Evolutionary conservation across 345 rosid genomes (phyloP).

Genomic region (Eucalyptus cloeziana): DNA sequence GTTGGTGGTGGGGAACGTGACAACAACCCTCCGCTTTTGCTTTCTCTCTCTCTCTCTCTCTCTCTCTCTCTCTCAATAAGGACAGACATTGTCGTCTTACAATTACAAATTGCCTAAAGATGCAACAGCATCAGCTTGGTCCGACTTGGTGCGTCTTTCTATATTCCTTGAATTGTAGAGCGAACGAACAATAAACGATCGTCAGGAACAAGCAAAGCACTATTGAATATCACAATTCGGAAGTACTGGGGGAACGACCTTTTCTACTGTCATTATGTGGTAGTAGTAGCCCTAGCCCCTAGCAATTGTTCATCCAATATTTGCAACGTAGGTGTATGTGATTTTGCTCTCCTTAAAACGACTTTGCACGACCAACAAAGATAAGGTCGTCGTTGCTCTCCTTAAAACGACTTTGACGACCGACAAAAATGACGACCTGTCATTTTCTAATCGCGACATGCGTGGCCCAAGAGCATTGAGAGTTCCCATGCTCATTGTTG

Average conservation of each 20-base stretch:
- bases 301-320: not conserved
- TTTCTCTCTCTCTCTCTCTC: no score
- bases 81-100: not conserved
- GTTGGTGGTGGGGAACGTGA: conserved; percentile 2
- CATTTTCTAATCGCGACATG: not conserved
- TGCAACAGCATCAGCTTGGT: not conserved
- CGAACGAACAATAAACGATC: not conserved
- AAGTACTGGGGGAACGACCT: not conserved
- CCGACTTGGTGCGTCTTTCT: not conserved
- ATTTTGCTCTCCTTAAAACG: not conserved
- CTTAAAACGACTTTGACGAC: not conserved
- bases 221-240: not conserved
- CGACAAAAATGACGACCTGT: not conserved
- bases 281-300: not conserved
- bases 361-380: not conserved
- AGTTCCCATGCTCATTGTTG: not conserved
- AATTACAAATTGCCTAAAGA: not conserved
- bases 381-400: not conserved
- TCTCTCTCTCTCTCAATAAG: not conserved
- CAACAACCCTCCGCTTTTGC: not conserved
- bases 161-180: not conserved
- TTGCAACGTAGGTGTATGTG: not conserved
- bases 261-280: not conserved
- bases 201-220: not conserved
- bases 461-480: not conserved